phyloP scores from a whole-genome alignment of 192 early-diverging fungal genomes.

The Backusella australiensis region DNA sequence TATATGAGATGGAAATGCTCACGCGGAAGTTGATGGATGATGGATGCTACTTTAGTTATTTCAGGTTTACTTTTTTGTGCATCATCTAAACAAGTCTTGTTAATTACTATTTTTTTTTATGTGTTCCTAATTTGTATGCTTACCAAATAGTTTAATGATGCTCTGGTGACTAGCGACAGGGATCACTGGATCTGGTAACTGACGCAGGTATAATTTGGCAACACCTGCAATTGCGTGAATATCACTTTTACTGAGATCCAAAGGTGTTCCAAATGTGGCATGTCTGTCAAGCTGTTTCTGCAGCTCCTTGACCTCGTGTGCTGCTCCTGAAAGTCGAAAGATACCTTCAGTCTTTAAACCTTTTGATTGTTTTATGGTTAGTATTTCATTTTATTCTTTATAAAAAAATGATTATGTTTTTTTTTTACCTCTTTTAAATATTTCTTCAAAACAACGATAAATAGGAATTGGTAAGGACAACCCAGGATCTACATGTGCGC shows the following conservation, averaged over 20 bases:
- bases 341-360: constrained; percentile 29
- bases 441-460: constrained; percentile 26
- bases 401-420: neutral
- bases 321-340: constrained; percentile 35
- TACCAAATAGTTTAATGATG: constrained; percentile 16
- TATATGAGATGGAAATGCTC: constrained; percentile 22
- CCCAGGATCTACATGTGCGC: constrained; percentile 2
- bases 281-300: constrained; percentile 19
- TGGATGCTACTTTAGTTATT: neutral
- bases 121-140: neutral
- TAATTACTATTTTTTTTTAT: neutral
- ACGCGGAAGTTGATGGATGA: constrained; percentile 10
- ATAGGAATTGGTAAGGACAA: constrained; percentile 25
- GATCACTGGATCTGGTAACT: constrained; percentile 32
- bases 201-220: constrained; percentile 28
- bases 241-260: constrained; percentile 25
- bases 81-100: neutral
- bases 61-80: neutral
- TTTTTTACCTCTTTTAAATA: constrained; percentile 25
- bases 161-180: constrained; percentile 20
- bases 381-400: neutral
- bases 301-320: constrained; percentile 23
- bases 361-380: neutral
- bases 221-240: constrained; percentile 35
- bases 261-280: constrained; percentile 24